phyloP scores from a whole-genome alignment of 2,329 filamentous ascomycete genomes.

The Botrytis sinoallii region DNA sequence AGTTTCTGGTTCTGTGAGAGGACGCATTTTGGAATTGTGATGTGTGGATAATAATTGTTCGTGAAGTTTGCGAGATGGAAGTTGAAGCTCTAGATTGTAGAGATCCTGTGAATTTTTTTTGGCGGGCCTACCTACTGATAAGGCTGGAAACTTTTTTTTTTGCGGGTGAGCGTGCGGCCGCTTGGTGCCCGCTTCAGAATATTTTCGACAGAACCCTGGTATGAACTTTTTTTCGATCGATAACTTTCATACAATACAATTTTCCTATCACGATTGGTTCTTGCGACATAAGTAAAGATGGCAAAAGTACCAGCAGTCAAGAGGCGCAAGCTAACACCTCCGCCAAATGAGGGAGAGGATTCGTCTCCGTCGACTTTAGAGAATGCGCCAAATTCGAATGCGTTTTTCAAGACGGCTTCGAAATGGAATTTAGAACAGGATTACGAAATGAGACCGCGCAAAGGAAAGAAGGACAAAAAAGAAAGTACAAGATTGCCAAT shows the following conservation, averaged over 20 bases:
- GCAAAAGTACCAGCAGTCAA: conserved; percentile 44
- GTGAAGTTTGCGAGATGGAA: conserved; percentile 9
- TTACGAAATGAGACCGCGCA: conserved; percentile 78
- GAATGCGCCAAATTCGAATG: conserved; percentile 30
- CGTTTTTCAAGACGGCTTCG: conserved; percentile 69
- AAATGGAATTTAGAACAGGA: conserved; percentile 91
- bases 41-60: conserved; percentile 6
- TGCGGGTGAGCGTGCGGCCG: conserved; percentile 4
- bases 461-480: conserved; percentile 66
- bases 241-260: conserved; percentile 18
- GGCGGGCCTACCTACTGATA: conserved; percentile 14
- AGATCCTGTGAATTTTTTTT: conserved; percentile 31
- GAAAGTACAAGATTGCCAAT: conserved; percentile 79
- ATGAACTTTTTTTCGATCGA: conserved; percentile 12
- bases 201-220: conserved; percentile 14
- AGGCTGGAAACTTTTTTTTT: conserved; percentile 15
- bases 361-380: conserved; percentile 37
- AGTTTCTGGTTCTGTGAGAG: conserved; percentile 75
- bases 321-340: conserved; percentile 56
- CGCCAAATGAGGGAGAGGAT: conserved; percentile 47
- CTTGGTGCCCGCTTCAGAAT: conserved; percentile 24
- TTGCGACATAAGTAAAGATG: conserved; percentile 29
- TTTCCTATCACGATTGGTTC: conserved; percentile 10
- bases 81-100: conserved; percentile 9
- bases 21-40: conserved; percentile 56